Evolutionary conservation across 306 rosid genomes (phyloP).

Genomic region (Cicer bijugum): DNA sequence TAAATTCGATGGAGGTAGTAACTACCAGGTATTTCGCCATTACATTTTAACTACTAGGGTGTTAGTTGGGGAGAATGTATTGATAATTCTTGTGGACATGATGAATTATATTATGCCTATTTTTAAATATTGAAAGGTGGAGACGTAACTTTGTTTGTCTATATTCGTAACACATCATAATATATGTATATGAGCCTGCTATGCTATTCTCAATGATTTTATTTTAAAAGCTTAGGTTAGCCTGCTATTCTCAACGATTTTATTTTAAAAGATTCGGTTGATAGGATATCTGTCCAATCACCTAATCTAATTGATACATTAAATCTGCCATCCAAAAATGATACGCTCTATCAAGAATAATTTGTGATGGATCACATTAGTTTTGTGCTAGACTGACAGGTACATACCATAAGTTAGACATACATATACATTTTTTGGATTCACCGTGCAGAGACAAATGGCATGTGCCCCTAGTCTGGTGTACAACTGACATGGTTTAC

Average conservation of each 20-base stretch:
- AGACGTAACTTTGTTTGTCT: neutral
- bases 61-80: neutral
- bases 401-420: conserved; percentile 33
- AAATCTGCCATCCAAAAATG: neutral
- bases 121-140: neutral
- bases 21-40: conserved; percentile 63
- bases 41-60: neutral
- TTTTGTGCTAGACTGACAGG: neutral
- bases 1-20: conserved; percentile 71
- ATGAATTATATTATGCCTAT: conserved; percentile 13
- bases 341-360: conserved; percentile 19
- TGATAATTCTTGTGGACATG: neutral
- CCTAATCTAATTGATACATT: conserved; percentile 5
- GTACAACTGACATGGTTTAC: neutral
- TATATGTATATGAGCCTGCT: neutral
- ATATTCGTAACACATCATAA: neutral
- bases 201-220: neutral
- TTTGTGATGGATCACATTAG: conserved; percentile 8
- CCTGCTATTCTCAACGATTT: neutral
- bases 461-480: neutral
- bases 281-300: conserved; percentile 3
- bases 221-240: conserved; percentile 16
- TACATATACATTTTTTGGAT: conserved; percentile 7
- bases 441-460: conserved; percentile 18
- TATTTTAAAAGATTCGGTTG: conserved; percentile 12